Evolutionary conservation across 192 early-diverging fungal species (phyloP), one percentile per base, ranked within the genome.

Genomic region (Rhizophagus prolifer): DNA sequence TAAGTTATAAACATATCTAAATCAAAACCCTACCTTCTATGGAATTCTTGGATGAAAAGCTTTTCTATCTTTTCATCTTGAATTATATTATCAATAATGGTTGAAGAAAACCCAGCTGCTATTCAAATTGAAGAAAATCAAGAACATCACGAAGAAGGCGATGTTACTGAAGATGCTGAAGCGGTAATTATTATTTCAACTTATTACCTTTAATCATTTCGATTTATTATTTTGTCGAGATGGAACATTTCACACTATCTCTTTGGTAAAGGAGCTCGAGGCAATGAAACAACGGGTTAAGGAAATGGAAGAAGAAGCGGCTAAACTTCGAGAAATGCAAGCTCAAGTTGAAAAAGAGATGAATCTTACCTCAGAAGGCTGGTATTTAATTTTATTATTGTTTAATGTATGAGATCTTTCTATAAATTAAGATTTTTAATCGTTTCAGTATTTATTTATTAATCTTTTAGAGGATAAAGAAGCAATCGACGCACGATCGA

Each of bases 261-360:
- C 19, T 58, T 58, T 67, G 30, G 34, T 38, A 76, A 76, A 64
- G 44, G 30, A 76, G 75, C 64, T 96, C 25, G 88, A 91, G 64
- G 94, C 90, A 59, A 92, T 95, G 92, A 91, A 91, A 80, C 84
- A 85, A 70, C 84, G 93, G 65, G 89, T 94, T 5, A 79, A 88
- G 76, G 91, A 94, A 81, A 93, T 94, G 92, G 92, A 96, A 79
- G 87, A 85, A 67, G 94, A 95, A 75, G 93, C 95, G 25, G 89
- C 87, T 63, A 94, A 95, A 82, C 83, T 95, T 60, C 86, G 89
- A 30, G 87, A 88, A 65, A 90, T 94, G 90, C 91, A 93, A 76
- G 91, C 88, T 13, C 83, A 93, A 72, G 90, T 88, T 16, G 91
- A 95, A 73, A 93, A 92, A 79, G 88, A 90, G 25, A 91, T 91